Percentiles rank a stretch among this genome's conserved stretches.
Conservation (phyloP, 495 filamentous ascomycete genomes). For the Tuber umbilicatum region DNA sequence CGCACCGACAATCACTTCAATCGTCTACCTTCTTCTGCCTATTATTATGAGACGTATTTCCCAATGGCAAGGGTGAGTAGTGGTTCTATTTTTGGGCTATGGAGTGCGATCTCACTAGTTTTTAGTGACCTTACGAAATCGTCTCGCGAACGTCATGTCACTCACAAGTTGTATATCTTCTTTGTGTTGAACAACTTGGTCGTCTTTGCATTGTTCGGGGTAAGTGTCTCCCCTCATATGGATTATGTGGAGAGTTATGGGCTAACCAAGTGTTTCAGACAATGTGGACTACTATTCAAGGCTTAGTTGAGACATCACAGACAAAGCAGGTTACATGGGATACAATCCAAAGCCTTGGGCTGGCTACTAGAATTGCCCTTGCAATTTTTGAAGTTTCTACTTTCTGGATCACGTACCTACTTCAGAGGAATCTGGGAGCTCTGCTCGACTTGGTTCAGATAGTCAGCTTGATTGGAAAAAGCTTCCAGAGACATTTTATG, state of each 20-base stretch:
- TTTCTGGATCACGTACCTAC: conserved; percentile 89
- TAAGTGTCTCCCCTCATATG: conserved; percentile 5
- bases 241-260: not conserved
- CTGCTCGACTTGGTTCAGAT: conserved; percentile 83
- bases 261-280: conserved; percentile 15
- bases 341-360: conserved; percentile 8
- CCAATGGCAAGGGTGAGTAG: conserved; percentile 39
- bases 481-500: conserved; percentile 73
- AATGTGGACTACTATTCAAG: conserved; percentile 31
- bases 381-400: conserved; percentile 71
- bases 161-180: conserved; percentile 85
- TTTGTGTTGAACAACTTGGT: conserved; percentile 97
- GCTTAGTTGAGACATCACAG: conserved; percentile 19
- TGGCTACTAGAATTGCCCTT: conserved; percentile 39
- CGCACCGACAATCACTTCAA: conserved; percentile 81
- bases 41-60: conserved; percentile 72
- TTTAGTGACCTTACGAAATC: conserved; percentile 87
- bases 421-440: conserved; percentile 87
- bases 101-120: conserved; percentile 54
- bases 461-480: conserved; percentile 70
- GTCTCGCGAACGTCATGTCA: conserved; percentile 85
- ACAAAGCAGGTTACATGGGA: conserved; percentile 40
- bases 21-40: conserved; percentile 81
- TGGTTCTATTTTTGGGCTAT: not conserved
- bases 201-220: conserved; percentile 80